Conservation (phyloP, 306 rosid genomes). For the Myrica gale region DNA sequence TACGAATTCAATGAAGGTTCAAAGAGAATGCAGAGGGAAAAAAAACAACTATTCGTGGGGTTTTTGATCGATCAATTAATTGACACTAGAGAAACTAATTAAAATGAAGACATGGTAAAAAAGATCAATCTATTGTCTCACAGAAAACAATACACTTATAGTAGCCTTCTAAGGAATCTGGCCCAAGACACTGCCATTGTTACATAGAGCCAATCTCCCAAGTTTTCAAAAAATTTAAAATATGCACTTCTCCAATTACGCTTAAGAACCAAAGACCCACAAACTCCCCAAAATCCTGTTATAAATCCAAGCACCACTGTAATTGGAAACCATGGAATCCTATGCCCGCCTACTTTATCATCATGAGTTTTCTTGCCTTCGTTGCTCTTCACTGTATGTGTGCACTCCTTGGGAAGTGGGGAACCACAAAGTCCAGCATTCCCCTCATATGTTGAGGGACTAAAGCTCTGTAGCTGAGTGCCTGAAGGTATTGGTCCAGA, state of each 20-base stretch:
- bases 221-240: not conserved
- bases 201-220: not conserved
- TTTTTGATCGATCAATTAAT: no score
- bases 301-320: constrained; percentile 2
- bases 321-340: not conserved
- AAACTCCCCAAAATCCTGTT: constrained; percentile 6
- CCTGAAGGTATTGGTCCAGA: constrained; percentile 2
- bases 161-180: no score
- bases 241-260: not conserved
- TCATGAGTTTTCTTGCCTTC: not conserved
- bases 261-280: not conserved
- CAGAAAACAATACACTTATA: no score
- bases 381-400: not conserved
- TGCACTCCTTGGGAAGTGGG: constrained; percentile 8
- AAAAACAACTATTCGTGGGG: no score
- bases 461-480: constrained; percentile 7
- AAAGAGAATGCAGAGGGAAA: no score
- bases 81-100: no score
- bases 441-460: not conserved
- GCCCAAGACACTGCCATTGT: not conserved
- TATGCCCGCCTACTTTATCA: not conserved
- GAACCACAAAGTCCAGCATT: not conserved
- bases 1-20: no score
- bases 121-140: no score
- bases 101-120: no score